Evolutionary conservation across 371 early-diverging fungal species (phyloP).

Genomic region (Mycotypha africana): DNA sequence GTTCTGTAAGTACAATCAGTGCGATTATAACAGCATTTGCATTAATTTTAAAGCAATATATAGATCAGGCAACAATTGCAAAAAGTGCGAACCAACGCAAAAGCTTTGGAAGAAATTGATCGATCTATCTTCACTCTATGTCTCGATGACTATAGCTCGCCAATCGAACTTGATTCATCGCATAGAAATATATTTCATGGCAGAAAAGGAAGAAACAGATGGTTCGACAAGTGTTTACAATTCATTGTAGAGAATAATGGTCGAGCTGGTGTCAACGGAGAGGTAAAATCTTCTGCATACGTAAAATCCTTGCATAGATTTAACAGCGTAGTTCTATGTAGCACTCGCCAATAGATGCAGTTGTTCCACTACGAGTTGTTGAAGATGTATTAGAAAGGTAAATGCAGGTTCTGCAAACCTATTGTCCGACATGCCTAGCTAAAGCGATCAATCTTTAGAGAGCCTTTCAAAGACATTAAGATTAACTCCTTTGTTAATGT

Average conservation of each 20-base stretch:
- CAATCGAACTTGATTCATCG: constrained; percentile 53
- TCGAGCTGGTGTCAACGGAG: constrained; percentile 90
- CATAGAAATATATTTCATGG: constrained; percentile 80
- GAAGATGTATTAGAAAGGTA: constrained; percentile 59
- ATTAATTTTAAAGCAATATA: background rate
- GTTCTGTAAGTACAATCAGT: constrained; percentile 16
- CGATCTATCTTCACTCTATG: constrained; percentile 80
- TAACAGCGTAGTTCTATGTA: constrained; percentile 14
- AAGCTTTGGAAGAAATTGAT: constrained; percentile 66
- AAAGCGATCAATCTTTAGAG: no score
- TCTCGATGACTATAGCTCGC: constrained; percentile 72
- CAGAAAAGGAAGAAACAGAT: constrained; percentile 76
- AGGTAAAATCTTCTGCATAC: constrained; percentile 40
- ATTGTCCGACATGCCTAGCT: no score
- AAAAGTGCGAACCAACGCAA: constrained; percentile 43
- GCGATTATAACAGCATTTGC: no score
- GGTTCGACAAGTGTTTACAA: constrained; percentile 94
- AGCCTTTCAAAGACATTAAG: constrained; percentile 54
- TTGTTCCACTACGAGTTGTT: constrained; percentile 77
- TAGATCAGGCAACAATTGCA: constrained; percentile 36
- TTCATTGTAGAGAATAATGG: constrained; percentile 83
- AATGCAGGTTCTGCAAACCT: no score
- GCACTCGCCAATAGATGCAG: constrained; percentile 91
- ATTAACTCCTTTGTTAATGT: constrained; percentile 35
- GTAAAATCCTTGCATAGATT: no score